phyloP scores from a whole-genome alignment of 2,329 filamentous ascomycete species.

The Clonostachys chloroleuca region DNA sequence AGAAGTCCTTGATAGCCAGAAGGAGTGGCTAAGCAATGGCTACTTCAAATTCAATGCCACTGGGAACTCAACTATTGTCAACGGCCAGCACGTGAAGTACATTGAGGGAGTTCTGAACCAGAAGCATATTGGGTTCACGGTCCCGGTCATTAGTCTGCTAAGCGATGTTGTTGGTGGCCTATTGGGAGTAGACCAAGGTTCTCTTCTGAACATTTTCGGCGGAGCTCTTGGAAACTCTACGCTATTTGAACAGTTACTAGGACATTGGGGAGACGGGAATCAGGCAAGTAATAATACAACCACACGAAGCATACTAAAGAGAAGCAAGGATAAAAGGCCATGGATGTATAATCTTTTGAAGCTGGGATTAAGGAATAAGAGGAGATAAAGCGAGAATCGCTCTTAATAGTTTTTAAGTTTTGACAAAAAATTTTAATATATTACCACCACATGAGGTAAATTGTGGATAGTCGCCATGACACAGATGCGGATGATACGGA shows the following conservation, averaged over 20 bases:
- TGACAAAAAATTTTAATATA: too few relatives aligned
- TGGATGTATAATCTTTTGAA: too few relatives aligned
- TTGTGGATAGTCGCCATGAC: too few relatives aligned
- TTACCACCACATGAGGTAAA: too few relatives aligned
- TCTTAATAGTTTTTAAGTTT: too few relatives aligned
- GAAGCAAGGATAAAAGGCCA: too few relatives aligned
- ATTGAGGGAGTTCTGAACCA: constrained; percentile 35
- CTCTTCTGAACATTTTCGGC: constrained; percentile 25
- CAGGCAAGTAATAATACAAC: too few relatives aligned
- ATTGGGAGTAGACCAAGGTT: constrained; percentile 15
- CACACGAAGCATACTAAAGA: too few relatives aligned
- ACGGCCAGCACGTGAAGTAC: constrained; percentile 37
- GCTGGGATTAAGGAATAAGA: too few relatives aligned
- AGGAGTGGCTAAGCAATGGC: constrained; percentile 25
- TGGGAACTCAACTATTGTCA: constrained; percentile 32
- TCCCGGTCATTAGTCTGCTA: constrained; percentile 32
- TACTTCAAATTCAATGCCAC: constrained; percentile 31
- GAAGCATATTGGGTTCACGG: constrained; percentile 23
- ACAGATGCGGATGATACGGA: too few relatives aligned
- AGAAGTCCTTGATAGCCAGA: constrained; percentile 29
- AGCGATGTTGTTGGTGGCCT: constrained; percentile 29
- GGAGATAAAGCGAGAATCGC: too few relatives aligned
- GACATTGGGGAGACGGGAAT: too few relatives aligned
- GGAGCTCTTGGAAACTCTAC: constrained; percentile 32
- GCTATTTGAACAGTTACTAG: constrained; percentile 17